Evolutionary conservation across 805 yeast species (phyloP).

Genomic region (Lipomyces spencermartinsiae): DNA sequence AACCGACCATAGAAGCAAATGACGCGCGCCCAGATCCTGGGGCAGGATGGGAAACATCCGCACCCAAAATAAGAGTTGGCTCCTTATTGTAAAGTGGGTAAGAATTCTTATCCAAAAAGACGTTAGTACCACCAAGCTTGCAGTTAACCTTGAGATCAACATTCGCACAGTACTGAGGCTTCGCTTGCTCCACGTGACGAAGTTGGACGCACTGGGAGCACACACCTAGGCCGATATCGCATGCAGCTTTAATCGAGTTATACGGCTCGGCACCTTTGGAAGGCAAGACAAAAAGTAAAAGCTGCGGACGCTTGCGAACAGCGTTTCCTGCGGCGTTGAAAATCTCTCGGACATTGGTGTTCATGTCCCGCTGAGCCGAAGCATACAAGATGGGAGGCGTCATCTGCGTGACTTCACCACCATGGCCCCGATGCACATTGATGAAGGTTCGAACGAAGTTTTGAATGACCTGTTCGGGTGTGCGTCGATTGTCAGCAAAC

Average conservation of each 20-base stretch:
- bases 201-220: constrained; percentile 44
- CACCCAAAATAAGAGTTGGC: constrained; percentile 42
- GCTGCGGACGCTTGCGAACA: constrained; percentile 38
- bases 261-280: constrained; percentile 42
- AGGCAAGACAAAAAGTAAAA: constrained; percentile 42
- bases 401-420: constrained; percentile 18
- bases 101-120: constrained; percentile 37
- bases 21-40: constrained; percentile 36
- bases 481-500: constrained; percentile 16
- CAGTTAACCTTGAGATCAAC: constrained; percentile 47
- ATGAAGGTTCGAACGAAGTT: constrained; percentile 26
- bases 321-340: constrained; percentile 34
- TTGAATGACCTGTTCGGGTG: constrained; percentile 24
- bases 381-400: constrained; percentile 30
- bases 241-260: constrained; percentile 42
- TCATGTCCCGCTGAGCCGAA: constrained; percentile 19
- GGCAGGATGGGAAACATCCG: constrained; percentile 46
- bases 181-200: constrained; percentile 43
- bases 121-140: constrained; percentile 46
- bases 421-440: constrained; percentile 23
- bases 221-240: constrained; percentile 45
- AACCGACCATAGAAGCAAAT: constrained; percentile 29
- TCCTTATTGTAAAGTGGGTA: constrained; percentile 36
- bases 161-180: constrained; percentile 45
- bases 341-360: constrained; percentile 8